A percentile compares a stretch with the other conserved stretches of the same genome.
phyloP scores from a whole-genome alignment of 176 grass and related monocot species.

The Tuctoria greenei region DNA sequence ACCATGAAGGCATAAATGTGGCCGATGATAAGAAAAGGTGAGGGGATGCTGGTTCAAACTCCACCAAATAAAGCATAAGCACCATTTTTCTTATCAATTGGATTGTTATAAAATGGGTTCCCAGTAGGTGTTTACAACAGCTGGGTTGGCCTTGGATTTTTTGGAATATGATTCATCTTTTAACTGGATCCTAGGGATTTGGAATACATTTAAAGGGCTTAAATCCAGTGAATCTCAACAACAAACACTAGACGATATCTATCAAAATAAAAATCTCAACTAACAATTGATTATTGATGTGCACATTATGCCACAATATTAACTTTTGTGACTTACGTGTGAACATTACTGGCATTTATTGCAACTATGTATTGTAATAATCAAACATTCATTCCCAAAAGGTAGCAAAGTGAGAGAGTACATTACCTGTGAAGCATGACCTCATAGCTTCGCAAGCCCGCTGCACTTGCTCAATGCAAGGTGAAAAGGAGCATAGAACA shows the following conservation, averaged over 20 bases:
- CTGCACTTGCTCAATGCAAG: constrained; percentile 97
- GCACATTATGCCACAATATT: no score
- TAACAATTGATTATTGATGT: no score
- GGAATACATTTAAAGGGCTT: no score
- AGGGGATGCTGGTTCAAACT: not conserved
- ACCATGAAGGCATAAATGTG: not conserved
- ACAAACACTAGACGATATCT: not conserved
- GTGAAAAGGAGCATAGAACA: constrained; percentile 91
- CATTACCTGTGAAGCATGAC: constrained; percentile 71
- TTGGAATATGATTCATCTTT: not conserved
- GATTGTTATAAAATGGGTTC: not conserved
- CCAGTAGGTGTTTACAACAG: not conserved
- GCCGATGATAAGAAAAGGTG: no score
- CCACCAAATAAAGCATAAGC: not conserved
- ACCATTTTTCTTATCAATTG: not conserved
- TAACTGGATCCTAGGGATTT: not conserved
- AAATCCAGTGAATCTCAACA: no score
- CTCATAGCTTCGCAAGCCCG: constrained; percentile 59
- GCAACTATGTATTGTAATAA: not conserved
- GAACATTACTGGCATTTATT: not conserved
- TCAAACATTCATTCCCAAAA: not conserved
- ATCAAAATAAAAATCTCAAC: not conserved
- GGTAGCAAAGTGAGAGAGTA: not conserved
- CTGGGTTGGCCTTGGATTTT: not conserved
- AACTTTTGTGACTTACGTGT: not conserved